Conservation (phyloP, 139 green algal species). For the Picochlorum sp. region DNA sequence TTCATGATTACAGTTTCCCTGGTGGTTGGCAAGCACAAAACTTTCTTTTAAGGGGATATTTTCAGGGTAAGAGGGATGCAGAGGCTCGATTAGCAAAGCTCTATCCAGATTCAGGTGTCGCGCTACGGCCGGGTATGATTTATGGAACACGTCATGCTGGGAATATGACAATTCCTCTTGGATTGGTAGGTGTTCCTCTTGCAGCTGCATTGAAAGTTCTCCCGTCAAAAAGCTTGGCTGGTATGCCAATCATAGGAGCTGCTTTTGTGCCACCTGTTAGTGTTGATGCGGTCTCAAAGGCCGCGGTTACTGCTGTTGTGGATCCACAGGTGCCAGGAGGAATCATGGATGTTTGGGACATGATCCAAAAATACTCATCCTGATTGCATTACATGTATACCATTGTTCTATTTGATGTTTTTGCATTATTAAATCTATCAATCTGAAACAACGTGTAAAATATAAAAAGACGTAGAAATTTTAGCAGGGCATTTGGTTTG, state of each 20-base stretch:
- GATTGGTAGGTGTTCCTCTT: conserved; percentile 27
- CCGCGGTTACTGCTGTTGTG: conserved; percentile 63
- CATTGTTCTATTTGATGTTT: not conserved
- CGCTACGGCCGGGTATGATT: conserved; percentile 68
- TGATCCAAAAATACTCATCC: conserved; percentile 33
- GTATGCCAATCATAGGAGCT: conserved; percentile 56
- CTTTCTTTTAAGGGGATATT: conserved; percentile 54
- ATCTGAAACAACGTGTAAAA: too few species aligned
- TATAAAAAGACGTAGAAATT: too few species aligned
- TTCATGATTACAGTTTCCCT: conserved; percentile 64
- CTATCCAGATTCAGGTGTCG: conserved; percentile 57
- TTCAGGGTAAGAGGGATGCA: conserved; percentile 67
- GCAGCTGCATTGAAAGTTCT: conserved; percentile 32
- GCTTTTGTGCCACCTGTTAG: conserved; percentile 60
- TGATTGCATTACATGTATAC: not conserved
- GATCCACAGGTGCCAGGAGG: conserved; percentile 55
- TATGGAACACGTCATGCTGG: conserved; percentile 60
- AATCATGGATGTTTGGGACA: conserved; percentile 64
- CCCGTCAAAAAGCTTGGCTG: conserved; percentile 43
- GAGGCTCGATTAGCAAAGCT: conserved; percentile 51
- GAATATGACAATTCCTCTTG: conserved; percentile 47
- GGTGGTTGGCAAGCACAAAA: conserved; percentile 34
- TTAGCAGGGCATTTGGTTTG: too few species aligned
- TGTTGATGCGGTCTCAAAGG: conserved; percentile 61
- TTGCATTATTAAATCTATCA: too few species aligned